Base-by-base conservation (phyloP, 768 basidiomycete genomes). In the Symmetrospora coprosmae region DNA sequence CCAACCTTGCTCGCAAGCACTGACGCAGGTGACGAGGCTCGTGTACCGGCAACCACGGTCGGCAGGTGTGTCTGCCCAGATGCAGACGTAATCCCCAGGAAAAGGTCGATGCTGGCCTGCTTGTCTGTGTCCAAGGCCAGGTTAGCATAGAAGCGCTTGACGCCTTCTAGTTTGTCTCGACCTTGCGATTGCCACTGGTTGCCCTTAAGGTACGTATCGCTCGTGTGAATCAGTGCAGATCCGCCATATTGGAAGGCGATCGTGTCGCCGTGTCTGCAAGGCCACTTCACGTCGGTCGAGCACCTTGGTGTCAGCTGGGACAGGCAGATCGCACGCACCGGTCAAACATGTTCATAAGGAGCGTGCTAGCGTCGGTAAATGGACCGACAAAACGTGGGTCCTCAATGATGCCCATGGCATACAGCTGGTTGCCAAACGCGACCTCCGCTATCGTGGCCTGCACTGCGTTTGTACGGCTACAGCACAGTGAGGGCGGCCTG, bases 291-390 rank as follows among this genome's bases (percentile, higher is more conserved):
- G n/a, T n/a, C n/a, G n/a, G n/a, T n/a, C n/a, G n/a, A n/a, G n/a
- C 31, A 37, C 1, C 11, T 19, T 47, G 8, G 37, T 14, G 33
- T 50, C 37, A 64, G 39, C 61, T 33, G 28, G 4, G 19, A 25
- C 34, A 7, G 14, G n/a, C 31, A 13, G 28, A 50, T 17, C 14
- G 49, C 8, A 14, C 55, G 39, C 27, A 46, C 37, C 25, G 73
- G 85, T 68, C 69, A 89, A 71, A 94, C 89, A 70, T 92, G 89
- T 91, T 96, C 90, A 99, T 96, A n/a, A n/a, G n/a, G n/a, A n/a
- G n/a, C n/a, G n/a, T n/a, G n/a, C n/a, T n/a, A n/a, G n/a, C n/a
- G 74, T 94, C 89, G 2, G 90, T 97, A 66, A 99, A 70, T 81
- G 97, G 90, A 71, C 91, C 89, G 38, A 91, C 86, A 1, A 99